Conservation (phyloP, 805 yeast genomes). For the Ogataea nonfermentans region DNA sequence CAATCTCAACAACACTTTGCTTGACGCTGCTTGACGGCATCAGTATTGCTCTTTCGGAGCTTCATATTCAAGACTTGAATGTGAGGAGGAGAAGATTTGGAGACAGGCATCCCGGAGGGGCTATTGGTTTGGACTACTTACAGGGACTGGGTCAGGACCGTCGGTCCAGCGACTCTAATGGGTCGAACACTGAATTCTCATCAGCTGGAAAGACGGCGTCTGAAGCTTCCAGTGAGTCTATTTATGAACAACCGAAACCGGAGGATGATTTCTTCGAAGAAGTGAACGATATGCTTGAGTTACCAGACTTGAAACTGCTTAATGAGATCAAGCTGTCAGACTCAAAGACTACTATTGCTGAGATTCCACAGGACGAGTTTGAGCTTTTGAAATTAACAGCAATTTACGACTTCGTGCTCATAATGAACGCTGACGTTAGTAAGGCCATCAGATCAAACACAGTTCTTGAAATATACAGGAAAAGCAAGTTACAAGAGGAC, state of each 20-base stretch:
- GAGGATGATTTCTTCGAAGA: constrained; percentile 2
- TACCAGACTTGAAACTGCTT: constrained; percentile 21
- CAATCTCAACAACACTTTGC: constrained; percentile 76
- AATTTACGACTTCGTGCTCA: constrained; percentile 35
- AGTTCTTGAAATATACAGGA: constrained; percentile 21
- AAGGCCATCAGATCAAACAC: constrained; percentile 18
- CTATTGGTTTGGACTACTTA: constrained; percentile 61
- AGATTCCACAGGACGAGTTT: constrained; percentile 32
- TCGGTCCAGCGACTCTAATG: constrained; percentile 7
- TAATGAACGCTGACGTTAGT: constrained; percentile 13
- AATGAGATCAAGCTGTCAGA: constrained; percentile 28
- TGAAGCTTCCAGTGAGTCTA: constrained; percentile 18
- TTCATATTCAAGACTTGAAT: constrained; percentile 54
- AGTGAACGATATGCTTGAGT: constrained; percentile 19
- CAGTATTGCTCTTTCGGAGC: constrained; percentile 68
- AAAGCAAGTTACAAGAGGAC: constrained; percentile 24
- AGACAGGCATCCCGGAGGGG: constrained; percentile 86
- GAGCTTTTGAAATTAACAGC: constrained; percentile 37
- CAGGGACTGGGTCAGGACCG: constrained; percentile 7
- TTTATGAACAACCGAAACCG: constrained; percentile 9
- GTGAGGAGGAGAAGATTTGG: constrained; percentile 59
- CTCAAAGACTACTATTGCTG: constrained; percentile 23
- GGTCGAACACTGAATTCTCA: constrained; percentile 18
- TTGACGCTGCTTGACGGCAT: constrained; percentile 77
- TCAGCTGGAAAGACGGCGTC: constrained; percentile 12